These are phyloP conservation scores for Quillaja saponaria DNA, from an alignment of 306 rosid genomes.

Conservation along the genomic window DNA sequence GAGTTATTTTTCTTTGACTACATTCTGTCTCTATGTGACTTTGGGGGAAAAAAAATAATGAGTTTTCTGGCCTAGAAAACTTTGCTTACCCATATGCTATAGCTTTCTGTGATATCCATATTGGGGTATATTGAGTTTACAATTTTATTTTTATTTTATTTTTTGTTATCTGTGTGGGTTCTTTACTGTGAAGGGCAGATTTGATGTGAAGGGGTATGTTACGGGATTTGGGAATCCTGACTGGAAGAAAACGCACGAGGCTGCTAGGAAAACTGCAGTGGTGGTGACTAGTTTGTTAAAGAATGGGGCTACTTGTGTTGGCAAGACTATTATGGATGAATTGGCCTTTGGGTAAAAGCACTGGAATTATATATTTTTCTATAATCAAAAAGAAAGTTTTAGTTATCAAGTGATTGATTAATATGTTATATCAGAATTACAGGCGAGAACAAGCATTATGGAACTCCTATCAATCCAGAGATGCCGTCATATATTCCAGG, in stretches of 20 bases:
- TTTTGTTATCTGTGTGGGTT: slow-evolving; percentile 7
- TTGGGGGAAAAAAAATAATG: too few species aligned
- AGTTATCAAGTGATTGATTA: slow-evolving; percentile 14
- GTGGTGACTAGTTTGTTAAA: slow-evolving; percentile 54
- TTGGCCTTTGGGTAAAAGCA: slow-evolving; percentile 59
- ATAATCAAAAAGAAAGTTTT: background rate
- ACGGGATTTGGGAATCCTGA: slow-evolving; percentile 78
- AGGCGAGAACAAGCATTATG: slow-evolving; percentile 67
- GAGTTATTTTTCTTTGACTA: too few species aligned
- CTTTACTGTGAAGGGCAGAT: slow-evolving; percentile 39
- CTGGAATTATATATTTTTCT: background rate
- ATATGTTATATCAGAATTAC: slow-evolving; percentile 46
- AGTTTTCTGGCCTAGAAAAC: too few species aligned
- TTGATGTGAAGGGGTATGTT: slow-evolving; percentile 65
- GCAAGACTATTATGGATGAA: slow-evolving; percentile 76
- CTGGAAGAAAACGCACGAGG: slow-evolving; percentile 65
- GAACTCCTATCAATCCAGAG: slow-evolving; percentile 67
- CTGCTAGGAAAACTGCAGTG: slow-evolving; percentile 54
- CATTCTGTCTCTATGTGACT: too few species aligned
- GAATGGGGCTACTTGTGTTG: slow-evolving; percentile 67
- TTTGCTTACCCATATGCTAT: too few species aligned
- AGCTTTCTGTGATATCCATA: background rate
- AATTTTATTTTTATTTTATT: background rate
- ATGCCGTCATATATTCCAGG: slow-evolving; percentile 56
- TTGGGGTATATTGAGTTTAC: slow-evolving; percentile 10